Evolutionary conservation across 257 asterid species (phyloP).

Genomic region (Galeopsis tetrahit): DNA sequence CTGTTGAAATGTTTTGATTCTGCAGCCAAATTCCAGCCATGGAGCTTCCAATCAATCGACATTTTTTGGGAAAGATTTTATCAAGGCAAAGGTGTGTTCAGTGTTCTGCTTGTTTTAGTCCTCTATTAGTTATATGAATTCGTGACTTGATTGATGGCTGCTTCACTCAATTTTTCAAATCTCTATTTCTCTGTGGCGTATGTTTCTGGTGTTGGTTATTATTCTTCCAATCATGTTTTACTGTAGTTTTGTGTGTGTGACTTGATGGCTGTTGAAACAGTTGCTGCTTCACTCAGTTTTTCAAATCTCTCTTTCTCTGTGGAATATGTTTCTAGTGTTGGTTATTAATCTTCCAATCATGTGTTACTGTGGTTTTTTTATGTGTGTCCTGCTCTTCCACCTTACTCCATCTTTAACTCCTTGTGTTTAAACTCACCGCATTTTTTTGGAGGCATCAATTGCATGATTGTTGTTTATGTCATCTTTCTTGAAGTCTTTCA

Average conservation of each 20-base stretch:
- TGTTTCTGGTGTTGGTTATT: too few relatives aligned
- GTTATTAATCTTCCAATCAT: too few relatives aligned
- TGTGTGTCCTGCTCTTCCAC: too few relatives aligned
- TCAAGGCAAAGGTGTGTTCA: conserved; percentile 53
- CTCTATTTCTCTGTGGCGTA: too few relatives aligned
- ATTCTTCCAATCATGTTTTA: too few relatives aligned
- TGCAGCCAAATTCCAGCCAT: conserved; percentile 53
- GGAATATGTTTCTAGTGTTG: too few relatives aligned
- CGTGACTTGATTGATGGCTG: conserved; percentile 3
- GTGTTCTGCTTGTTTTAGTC: conserved; percentile 21
- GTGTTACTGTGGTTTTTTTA: too few relatives aligned
- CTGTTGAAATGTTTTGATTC: conserved; percentile 17
- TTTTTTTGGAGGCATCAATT: not conserved
- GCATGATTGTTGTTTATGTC: conserved; percentile 1
- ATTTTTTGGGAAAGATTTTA: conserved; percentile 43
- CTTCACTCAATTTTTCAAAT: conserved; percentile 7
- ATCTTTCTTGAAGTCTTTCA: conserved; percentile 55
- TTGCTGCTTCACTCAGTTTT: conserved; percentile 19
- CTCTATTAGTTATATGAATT: not conserved
- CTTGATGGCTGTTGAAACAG: not conserved
- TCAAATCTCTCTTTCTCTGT: too few relatives aligned
- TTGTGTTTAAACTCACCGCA: not conserved
- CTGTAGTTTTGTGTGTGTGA: too few relatives aligned
- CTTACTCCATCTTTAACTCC: not conserved
- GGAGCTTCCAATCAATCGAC: conserved; percentile 43